These are phyloP conservation scores for Citrus hindsii DNA, from an alignment of 345 rosid genomes.

Conservation along the genomic window DNA sequence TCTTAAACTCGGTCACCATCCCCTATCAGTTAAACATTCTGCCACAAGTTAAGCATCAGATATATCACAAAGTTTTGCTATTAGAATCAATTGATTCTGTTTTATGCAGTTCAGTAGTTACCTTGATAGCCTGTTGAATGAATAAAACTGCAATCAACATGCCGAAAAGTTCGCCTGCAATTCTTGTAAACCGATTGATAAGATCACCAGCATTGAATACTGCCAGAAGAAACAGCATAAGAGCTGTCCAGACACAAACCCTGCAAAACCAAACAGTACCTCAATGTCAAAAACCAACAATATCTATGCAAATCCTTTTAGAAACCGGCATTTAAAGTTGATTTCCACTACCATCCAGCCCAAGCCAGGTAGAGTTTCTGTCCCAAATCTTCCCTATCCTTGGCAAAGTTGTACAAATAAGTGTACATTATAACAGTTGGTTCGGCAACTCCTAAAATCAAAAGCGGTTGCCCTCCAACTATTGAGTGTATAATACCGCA, in stretches of 20 bases:
- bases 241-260: slow-evolving; percentile 92
- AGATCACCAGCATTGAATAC: slow-evolving; percentile 54
- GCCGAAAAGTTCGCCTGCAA: slow-evolving; percentile 87
- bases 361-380: slow-evolving; percentile 72
- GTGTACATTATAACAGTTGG: slow-evolving; percentile 84
- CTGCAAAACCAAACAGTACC: slow-evolving; percentile 25
- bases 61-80: background rate
- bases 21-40: slow-evolving; percentile 41
- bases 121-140: slow-evolving; percentile 83
- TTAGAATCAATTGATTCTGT: background rate
- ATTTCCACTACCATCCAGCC: slow-evolving; percentile 62
- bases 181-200: slow-evolving; percentile 73
- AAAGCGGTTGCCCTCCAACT: slow-evolving; percentile 77
- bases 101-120: slow-evolving; percentile 5
- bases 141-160: slow-evolving; percentile 75
- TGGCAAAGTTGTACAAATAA: slow-evolving; percentile 70
- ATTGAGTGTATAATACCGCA: slow-evolving; percentile 82
- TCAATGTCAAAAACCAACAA: background rate
- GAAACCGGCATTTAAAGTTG: background rate
- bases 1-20: slow-evolving; percentile 55
- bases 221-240: slow-evolving; percentile 64
- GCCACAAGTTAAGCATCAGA: background rate
- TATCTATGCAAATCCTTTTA: background rate
- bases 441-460: slow-evolving; percentile 85
- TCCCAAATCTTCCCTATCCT: slow-evolving; percentile 56